Base-by-base conservation (phyloP, 257 asterid genomes). In the Ophiorrhiza pumila region DNA sequence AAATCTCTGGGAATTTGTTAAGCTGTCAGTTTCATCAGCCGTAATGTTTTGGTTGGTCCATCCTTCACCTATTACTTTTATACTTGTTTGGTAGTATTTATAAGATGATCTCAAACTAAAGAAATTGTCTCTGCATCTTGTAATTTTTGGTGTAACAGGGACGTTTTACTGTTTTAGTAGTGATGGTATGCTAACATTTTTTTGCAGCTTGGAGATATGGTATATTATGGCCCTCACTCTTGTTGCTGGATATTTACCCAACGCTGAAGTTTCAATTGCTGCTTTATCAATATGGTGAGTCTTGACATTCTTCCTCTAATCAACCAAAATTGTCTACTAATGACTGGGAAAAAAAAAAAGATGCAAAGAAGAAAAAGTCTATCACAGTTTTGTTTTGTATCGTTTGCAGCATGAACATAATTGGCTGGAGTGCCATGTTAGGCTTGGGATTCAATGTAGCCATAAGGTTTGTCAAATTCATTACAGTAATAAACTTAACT, bases 371-470 rank as follows among this genome's bases (percentile, higher is more conserved):
- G n/a, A n/a, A n/a, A n/a, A n/a, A n/a, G n/a, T n/a, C n/a, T n/a
- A n/a, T n/a, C 15, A 47, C 22, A 47, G 53, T 47, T 47, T 47
- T 47, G 53, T 47, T 37, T 7, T 23, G 6, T 25, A 12, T n/a
- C 52, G 17, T 45, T 59, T 63, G 72, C 83, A 86, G 91, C 73
- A 56, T 68, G 13, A 87, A 83, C 83, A 73, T 87, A 75, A 2
- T 80, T 55, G 90, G 88, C 15, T 85, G 88, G 88, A 77, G 87
- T 13, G 68, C 60, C 42, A 85, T 76, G 70, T 76, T 81, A 53
- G 90, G 90, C 49, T 4, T 84, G 70, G 93, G 93, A 74, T 79
- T 77, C 78, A 87, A 87, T 74, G 89, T 85, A 13, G 93, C 90
- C 7, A 69, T 85, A 79, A 85, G 93, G 93, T 87, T 45, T 41